Percentiles rank a stretch among this genome's conserved stretches.
phyloP scores from a whole-genome alignment of 2,329 filamentous ascomycete genomes.

The Microthyrium microscopicum region DNA sequence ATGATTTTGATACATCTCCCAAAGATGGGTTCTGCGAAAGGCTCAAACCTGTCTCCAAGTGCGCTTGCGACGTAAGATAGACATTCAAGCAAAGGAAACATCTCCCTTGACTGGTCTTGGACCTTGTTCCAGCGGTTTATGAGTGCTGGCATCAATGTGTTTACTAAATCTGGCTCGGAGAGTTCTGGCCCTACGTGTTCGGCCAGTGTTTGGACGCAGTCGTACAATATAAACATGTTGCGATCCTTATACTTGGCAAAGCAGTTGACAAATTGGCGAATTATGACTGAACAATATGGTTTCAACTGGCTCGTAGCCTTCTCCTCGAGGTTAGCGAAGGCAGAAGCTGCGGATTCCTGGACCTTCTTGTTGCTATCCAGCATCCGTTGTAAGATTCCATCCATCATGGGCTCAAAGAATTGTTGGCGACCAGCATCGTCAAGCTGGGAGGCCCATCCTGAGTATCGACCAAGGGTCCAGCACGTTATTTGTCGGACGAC shows the following conservation, averaged over 20 bases:
- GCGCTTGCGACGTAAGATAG: conserved; percentile 86
- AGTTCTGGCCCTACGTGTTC: conserved; percentile 75
- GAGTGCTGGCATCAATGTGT: conserved; percentile 80
- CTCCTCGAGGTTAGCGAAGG: conserved; percentile 90
- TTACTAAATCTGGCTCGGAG: conserved; percentile 63
- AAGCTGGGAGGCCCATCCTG: conserved; percentile 73
- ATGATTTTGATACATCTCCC: conserved; percentile 78
- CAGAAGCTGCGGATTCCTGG: conserved; percentile 87
- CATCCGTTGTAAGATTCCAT: conserved; percentile 87
- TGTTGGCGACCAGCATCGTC: conserved; percentile 50
- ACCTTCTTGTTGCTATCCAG: conserved; percentile 95
- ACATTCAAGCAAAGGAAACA: conserved; percentile 92
- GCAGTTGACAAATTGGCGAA: conserved; percentile 81
- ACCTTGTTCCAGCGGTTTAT: conserved; percentile 79
- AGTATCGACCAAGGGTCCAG: conserved; percentile 91
- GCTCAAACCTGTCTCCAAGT: conserved; percentile 64
- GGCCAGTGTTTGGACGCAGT: conserved; percentile 92
- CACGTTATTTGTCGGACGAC: conserved; percentile 94
- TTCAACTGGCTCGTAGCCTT: conserved; percentile 67
- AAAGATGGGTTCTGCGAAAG: conserved; percentile 78
- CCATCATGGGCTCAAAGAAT: conserved; percentile 94
- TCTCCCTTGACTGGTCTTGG: conserved; percentile 73
- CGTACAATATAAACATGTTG: conserved; percentile 98
- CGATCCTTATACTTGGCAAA: conserved; percentile 94
- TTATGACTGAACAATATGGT: conserved; percentile 77